Evolutionary conservation across 805 yeast species (phyloP).

Genomic region (Maudiozyma barnettii): DNA sequence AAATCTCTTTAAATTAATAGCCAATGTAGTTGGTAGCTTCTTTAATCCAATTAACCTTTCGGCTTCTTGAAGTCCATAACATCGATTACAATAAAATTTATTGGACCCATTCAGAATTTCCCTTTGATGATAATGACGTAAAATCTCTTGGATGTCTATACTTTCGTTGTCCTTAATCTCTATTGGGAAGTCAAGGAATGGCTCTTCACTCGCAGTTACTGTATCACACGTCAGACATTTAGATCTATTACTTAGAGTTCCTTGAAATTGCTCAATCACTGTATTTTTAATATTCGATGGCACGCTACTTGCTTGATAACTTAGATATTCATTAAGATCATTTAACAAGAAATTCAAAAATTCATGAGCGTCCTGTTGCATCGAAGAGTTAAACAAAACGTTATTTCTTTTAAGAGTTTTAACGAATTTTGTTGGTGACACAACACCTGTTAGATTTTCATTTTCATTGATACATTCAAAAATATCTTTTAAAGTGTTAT

Average conservation of each 20-base stretch:
- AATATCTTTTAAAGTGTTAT: conserved; percentile 68
- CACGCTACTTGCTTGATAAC: background rate
- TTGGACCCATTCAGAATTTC: conserved; percentile 81
- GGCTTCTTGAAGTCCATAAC: conserved; percentile 89
- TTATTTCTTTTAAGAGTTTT: conserved; percentile 73
- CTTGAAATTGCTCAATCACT: conserved; percentile 72
- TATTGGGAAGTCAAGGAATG: conserved; percentile 75
- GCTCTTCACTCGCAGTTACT: conserved; percentile 71
- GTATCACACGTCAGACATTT: conserved; percentile 86
- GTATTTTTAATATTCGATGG: conserved; percentile 30
- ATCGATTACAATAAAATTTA: conserved; percentile 86
- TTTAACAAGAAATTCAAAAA: conserved; percentile 81
- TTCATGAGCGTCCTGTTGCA: conserved; percentile 99
- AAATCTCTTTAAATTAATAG: conserved; percentile 84
- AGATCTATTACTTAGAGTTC: conserved; percentile 75
- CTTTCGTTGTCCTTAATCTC: conserved; percentile 70
- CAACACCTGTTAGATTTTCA: conserved; percentile 63
- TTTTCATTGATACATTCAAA: conserved; percentile 78
- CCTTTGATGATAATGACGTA: conserved; percentile 53
- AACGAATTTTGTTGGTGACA: conserved; percentile 69
- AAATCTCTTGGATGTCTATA: conserved; percentile 49
- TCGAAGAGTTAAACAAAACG: conserved; percentile 73
- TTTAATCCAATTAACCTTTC: conserved; percentile 78
- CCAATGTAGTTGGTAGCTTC: conserved; percentile 64
- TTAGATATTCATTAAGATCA: conserved; percentile 44